These are phyloP conservation scores for Vaccinium myrtillus DNA, from an alignment of 148 eudicot species.

Conservation along the genomic window DNA sequence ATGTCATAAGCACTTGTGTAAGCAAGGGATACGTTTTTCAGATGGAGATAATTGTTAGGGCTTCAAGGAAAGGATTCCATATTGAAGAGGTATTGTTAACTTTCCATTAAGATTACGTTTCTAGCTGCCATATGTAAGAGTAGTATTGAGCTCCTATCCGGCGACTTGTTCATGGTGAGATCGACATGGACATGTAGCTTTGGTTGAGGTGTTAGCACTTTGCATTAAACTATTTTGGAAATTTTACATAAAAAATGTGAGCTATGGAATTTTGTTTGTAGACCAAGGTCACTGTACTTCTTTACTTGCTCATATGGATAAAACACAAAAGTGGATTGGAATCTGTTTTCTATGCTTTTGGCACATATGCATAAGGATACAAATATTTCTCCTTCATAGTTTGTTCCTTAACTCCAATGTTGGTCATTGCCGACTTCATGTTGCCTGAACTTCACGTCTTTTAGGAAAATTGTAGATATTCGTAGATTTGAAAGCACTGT, in stretches of 20 bases:
- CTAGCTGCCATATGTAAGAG: neutral
- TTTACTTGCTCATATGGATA: too few species aligned
- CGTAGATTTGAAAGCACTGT: neutral
- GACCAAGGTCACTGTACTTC: too few species aligned
- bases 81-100: constrained; percentile 70
- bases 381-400: neutral
- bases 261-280: too few species aligned
- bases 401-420: neutral
- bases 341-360: too few species aligned
- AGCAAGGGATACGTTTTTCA: constrained; percentile 93
- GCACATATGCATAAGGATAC: neutral
- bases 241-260: too few species aligned
- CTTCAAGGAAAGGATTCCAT: constrained; percentile 85
- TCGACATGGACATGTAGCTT: neutral
- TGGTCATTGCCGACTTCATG: neutral
- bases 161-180: neutral
- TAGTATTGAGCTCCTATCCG: neutral
- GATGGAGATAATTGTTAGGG: constrained; percentile 98
- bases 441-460: neutral
- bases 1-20: constrained; percentile 78
- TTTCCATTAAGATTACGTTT: neutral
- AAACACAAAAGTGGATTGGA: too few species aligned
- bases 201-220: neutral
- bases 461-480: neutral
- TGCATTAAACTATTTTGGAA: neutral